These are phyloP conservation scores for Boletus sp. DNA, from an alignment of 768 basidiomycete species.

Conservation along the genomic window DNA sequence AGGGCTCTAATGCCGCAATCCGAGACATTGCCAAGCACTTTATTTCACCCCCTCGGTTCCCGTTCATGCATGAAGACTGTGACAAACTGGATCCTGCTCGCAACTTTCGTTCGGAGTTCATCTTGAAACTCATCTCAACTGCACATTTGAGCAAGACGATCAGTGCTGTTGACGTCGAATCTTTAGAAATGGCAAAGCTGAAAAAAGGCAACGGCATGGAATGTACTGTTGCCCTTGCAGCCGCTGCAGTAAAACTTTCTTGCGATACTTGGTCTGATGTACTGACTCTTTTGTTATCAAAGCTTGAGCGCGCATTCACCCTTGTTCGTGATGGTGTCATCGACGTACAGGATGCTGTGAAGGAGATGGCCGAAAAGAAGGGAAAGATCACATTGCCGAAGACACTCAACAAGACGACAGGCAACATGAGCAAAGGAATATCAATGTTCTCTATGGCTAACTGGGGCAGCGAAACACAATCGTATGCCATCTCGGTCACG, in stretches of 20 bases:
- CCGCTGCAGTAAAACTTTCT: neutral
- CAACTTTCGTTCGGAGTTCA: constrained; percentile 1
- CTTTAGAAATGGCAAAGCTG: neutral
- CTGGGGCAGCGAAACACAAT: neutral
- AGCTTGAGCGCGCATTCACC: neutral
- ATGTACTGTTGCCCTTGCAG: neutral
- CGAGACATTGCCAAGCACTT: neutral
- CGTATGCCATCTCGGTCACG: neutral
- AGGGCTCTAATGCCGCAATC: neutral
- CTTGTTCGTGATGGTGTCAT: neutral
- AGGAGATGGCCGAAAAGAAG: constrained; percentile 6
- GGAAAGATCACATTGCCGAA: neutral
- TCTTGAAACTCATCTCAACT: neutral
- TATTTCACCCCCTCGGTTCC: neutral
- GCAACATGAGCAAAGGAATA: constrained; percentile 2
- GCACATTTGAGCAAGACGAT: constrained; percentile 1
- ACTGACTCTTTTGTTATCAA: neutral
- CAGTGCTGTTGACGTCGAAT: neutral
- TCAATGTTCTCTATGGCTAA: constrained; percentile 4
- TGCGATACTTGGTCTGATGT: neutral
- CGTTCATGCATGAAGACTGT: constrained; percentile 1
- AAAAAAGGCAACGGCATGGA: neutral
- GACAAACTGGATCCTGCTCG: neutral
- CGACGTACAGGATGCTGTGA: neutral
- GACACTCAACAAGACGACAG: constrained; percentile 1